Evolutionary conservation across 331 rosid genomes (phyloP).

Genomic region (Cydonia oblonga): DNA sequence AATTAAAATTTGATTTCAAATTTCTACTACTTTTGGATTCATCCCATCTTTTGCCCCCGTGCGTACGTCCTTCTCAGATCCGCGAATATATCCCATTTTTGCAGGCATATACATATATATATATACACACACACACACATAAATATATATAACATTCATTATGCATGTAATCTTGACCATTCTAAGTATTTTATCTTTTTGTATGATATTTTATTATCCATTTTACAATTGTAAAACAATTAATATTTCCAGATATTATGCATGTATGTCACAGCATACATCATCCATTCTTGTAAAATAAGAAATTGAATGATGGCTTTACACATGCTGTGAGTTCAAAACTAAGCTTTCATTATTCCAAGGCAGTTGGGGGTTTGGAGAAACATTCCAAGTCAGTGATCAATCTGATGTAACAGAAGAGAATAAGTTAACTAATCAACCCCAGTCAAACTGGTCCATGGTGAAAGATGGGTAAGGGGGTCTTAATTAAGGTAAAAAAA

Average conservation of each 20-base stretch:
- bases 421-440: background rate
- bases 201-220: no score
- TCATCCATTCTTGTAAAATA: background rate
- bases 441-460: no score
- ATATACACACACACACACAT: background rate
- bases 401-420: constrained; percentile 6
- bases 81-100: background rate
- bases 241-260: background rate
- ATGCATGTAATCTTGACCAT: background rate
- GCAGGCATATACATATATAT: background rate
- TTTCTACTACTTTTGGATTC: constrained; percentile 1
- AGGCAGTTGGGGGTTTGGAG: background rate
- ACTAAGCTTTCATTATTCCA: constrained; percentile 6
- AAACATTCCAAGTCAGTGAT: constrained; percentile 17
- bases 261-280: background rate
- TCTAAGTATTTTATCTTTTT: background rate
- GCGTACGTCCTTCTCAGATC: background rate
- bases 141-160: background rate
- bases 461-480: no score
- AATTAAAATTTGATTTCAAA: background rate
- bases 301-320: background rate
- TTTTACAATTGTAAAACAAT: background rate
- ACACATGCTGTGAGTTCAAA: background rate
- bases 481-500: no score
- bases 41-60: background rate